Conservation (phyloP, 352 stramenopile genomes). For the Globisporangium yorkense region DNA sequence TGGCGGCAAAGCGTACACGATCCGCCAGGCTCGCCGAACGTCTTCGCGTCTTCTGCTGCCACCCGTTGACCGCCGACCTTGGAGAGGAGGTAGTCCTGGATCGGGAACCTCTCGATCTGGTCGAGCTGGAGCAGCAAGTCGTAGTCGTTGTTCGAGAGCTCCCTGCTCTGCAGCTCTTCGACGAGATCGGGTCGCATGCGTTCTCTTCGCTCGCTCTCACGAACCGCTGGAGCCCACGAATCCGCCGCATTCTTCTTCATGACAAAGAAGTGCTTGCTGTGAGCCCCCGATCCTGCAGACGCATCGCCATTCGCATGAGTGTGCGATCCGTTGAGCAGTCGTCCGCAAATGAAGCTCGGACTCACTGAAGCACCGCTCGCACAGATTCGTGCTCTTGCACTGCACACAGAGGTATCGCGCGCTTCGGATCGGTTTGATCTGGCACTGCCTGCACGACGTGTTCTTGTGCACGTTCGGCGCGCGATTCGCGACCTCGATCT, state of each 20-base stretch:
- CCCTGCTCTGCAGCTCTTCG: conserved; percentile 55
- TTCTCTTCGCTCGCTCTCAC: conserved; percentile 22
- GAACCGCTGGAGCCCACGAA: conserved; percentile 47
- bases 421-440: conserved; percentile 69
- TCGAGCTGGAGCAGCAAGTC: conserved; percentile 72
- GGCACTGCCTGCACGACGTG: conserved; percentile 61
- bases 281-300: conserved; percentile 41
- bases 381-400: conserved; percentile 74
- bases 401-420: conserved; percentile 77
- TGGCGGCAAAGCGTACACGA: conserved; percentile 54
- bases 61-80: conserved; percentile 40
- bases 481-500: conserved; percentile 65
- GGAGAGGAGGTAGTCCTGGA: conserved; percentile 73
- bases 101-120: conserved; percentile 37
- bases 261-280: conserved; percentile 67
- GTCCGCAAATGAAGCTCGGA: background rate
- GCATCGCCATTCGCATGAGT: background rate
- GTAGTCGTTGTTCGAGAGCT: conserved; percentile 84
- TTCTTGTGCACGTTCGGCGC: conserved; percentile 71
- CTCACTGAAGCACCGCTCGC: conserved; percentile 70
- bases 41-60: conserved; percentile 37
- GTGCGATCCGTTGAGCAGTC: too few species aligned
- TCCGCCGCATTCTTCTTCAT: conserved; percentile 60
- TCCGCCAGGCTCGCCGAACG: conserved; percentile 29
- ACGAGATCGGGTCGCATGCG: conserved; percentile 23